Conservation (phyloP, 78 protist species). For the Trichosphaerium sp. region DNA sequence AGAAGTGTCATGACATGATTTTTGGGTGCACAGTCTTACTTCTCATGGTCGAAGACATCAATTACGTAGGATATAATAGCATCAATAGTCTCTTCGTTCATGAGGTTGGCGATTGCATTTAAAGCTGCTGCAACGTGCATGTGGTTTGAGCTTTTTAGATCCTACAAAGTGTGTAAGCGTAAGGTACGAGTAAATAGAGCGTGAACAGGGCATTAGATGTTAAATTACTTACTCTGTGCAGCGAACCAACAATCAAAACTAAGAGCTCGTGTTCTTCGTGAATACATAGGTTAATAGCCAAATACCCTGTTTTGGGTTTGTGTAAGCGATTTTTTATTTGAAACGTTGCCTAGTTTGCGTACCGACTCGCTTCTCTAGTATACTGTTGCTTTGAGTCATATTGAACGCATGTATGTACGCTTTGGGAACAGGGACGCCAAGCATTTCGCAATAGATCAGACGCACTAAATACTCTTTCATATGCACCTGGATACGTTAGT, state of each 20-base stretch:
- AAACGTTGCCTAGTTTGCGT: background rate
- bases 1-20: too few species aligned
- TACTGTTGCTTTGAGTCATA: constrained; percentile 25
- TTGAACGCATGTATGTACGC: constrained; percentile 75
- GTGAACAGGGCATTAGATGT: background rate
- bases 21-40: background rate
- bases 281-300: constrained; percentile 35
- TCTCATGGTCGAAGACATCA: background rate
- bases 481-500: background rate
- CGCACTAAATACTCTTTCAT: constrained; percentile 57
- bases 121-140: constrained; percentile 55
- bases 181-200: background rate
- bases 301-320: constrained; percentile 24
- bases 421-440: constrained; percentile 52
- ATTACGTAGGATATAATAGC: constrained; percentile 3
- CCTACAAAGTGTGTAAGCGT: background rate
- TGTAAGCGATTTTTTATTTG: background rate
- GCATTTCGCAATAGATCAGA: constrained; percentile 66
- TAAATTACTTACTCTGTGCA: constrained; percentile 23
- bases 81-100: constrained; percentile 41
- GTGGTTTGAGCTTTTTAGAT: constrained; percentile 20
- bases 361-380: constrained; percentile 42
- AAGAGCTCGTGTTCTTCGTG: constrained; percentile 48
- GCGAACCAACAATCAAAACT: constrained; percentile 45
- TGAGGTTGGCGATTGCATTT: constrained; percentile 34